These are phyloP conservation scores for Saccharum spontaneum DNA, from an alignment of 176 grass and related monocot species.

Conservation along the genomic window DNA sequence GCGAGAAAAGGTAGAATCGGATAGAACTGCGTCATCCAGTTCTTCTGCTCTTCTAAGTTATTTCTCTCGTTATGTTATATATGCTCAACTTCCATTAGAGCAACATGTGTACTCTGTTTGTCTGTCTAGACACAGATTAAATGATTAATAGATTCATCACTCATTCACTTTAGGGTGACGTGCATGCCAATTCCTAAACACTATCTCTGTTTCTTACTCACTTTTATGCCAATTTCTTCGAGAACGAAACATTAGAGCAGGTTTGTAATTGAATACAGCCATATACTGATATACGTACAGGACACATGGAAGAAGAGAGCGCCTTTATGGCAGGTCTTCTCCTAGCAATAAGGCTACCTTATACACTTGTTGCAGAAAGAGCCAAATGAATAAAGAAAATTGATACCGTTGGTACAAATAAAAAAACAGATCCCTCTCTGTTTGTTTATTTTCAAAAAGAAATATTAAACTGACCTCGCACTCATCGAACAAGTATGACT, in stretches of 20 bases:
- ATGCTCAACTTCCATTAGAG: neutral
- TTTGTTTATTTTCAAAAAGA: neutral
- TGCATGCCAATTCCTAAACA: neutral
- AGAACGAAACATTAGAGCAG: neutral
- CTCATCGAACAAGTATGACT: slow-evolving; percentile 1
- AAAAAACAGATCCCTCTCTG: neutral
- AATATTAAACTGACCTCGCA: neutral
- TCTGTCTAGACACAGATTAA: neutral
- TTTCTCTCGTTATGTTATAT: neutral
- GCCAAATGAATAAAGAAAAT: neutral
- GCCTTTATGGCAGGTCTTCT: neutral
- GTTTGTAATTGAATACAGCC: neutral
- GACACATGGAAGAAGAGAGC: neutral
- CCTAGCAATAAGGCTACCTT: neutral
- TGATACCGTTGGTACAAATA: neutral
- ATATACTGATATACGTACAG: neutral
- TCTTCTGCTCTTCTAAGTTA: neutral
- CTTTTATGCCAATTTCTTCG: neutral
- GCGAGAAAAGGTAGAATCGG: too few relatives aligned
- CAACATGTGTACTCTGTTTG: neutral
- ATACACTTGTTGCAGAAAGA: neutral
- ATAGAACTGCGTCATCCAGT: too few relatives aligned
- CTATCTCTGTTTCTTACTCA: too few relatives aligned
- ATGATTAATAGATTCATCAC: neutral
- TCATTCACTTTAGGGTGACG: too few relatives aligned